phyloP scores from a whole-genome alignment of 495 filamentous ascomycete species.

The Cryomyces minteri region DNA sequence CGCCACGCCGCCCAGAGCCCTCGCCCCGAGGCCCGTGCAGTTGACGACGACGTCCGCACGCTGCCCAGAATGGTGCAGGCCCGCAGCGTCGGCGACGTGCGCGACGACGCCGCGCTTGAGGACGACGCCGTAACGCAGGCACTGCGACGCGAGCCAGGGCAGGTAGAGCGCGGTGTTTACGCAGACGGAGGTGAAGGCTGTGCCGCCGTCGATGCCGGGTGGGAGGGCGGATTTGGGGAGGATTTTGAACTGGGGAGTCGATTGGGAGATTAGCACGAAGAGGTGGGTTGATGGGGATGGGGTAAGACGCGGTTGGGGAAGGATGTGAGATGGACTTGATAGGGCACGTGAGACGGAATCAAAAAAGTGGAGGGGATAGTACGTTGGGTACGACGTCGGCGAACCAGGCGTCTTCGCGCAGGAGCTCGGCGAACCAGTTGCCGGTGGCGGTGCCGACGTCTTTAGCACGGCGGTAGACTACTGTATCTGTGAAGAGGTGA shows the following conservation, averaged over 20 bases:
- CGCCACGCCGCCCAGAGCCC: slow-evolving; percentile 61
- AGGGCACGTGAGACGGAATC: no score
- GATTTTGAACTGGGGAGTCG: slow-evolving; percentile 13
- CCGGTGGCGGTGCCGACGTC: slow-evolving; percentile 32
- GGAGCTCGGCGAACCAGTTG: slow-evolving; percentile 41
- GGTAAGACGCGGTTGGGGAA: no score
- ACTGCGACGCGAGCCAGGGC: slow-evolving; percentile 64
- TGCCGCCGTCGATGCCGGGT: slow-evolving; percentile 43
- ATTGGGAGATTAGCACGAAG: background rate
- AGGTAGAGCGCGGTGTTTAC: slow-evolving; percentile 84
- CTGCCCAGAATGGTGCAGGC: slow-evolving; percentile 39
- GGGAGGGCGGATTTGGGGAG: slow-evolving; percentile 38
- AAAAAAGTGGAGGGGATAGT: slow-evolving; percentile 18
- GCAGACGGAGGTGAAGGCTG: slow-evolving; percentile 64
- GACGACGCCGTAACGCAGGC: slow-evolving; percentile 45
- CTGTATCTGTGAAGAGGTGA: slow-evolving; percentile 22
- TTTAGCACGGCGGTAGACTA: slow-evolving; percentile 46
- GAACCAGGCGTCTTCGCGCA: slow-evolving; percentile 64
- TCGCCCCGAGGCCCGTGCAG: slow-evolving; percentile 64
- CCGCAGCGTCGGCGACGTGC: slow-evolving; percentile 56
- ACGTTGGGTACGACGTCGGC: slow-evolving; percentile 56
- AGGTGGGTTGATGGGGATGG: no score
- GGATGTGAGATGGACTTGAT: no score
- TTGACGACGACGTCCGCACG: slow-evolving; percentile 64
- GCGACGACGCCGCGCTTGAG: slow-evolving; percentile 40